phyloP scores from a whole-genome alignment of 441 rosid species.

The Adansonia madagascariensis region DNA sequence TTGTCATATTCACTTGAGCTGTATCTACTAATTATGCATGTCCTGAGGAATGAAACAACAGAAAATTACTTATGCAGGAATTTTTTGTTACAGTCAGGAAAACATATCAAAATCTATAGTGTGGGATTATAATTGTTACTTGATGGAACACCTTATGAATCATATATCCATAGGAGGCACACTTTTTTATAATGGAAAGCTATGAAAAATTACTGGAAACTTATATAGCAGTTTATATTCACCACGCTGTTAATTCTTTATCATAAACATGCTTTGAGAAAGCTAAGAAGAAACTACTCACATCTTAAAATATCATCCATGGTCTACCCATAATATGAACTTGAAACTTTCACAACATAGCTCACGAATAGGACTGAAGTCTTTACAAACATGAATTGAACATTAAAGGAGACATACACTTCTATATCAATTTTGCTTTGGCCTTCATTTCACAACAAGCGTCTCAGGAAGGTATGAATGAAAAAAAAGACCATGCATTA shows the following conservation, averaged over 20 bases:
- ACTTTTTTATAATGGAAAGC: constrained; percentile 1
- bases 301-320: not conserved
- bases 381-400: not conserved
- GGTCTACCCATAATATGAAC: not conserved
- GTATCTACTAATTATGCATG: not conserved
- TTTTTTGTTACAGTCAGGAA: not conserved
- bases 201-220: not conserved
- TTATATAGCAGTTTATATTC: not conserved
- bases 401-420: constrained; percentile 14
- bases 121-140: not conserved
- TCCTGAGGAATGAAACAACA: not conserved
- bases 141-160: not conserved
- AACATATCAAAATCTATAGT: not conserved
- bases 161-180: not conserved
- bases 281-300: not conserved
- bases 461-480: not conserved
- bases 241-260: not conserved
- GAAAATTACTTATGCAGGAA: not conserved
- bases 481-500: not conserved
- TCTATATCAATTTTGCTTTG: not conserved
- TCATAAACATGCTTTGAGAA: not conserved
- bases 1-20: not conserved
- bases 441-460: constrained; percentile 3
- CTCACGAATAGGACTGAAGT: not conserved
- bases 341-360: constrained; percentile 3